These are phyloP conservation scores for Phytophthora podocarpi DNA, from an alignment of 352 stramenopile genomes.

Conservation along the genomic window DNA sequence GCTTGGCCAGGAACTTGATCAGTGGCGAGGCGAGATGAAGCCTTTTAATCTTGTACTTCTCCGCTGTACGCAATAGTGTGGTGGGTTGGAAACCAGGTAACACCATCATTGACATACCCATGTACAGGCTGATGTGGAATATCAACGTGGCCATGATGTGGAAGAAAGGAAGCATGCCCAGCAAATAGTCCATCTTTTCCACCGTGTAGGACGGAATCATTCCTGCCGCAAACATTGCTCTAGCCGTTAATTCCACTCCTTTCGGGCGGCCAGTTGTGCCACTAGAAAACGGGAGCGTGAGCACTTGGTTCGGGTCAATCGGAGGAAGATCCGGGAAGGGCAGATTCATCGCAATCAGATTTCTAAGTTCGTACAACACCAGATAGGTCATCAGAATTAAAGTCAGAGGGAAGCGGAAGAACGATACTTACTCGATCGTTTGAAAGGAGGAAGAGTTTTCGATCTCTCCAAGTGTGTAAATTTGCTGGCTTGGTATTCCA, in stretches of 20 bases:
- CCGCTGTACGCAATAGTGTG: slow-evolving; percentile 80
- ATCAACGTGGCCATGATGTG: slow-evolving; percentile 93
- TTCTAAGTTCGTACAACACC: background rate
- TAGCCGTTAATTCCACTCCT: slow-evolving; percentile 90
- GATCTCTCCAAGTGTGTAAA: slow-evolving; percentile 26
- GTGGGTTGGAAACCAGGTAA: slow-evolving; percentile 90
- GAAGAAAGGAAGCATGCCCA: slow-evolving; percentile 92
- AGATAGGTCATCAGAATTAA: background rate
- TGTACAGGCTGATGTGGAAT: slow-evolving; percentile 80
- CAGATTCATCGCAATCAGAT: slow-evolving; percentile 23
- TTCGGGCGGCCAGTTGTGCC: slow-evolving; percentile 89
- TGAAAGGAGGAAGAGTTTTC: background rate
- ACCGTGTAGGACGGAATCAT: slow-evolving; percentile 59
- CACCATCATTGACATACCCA: slow-evolving; percentile 82
- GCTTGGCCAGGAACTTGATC: slow-evolving; percentile 73
- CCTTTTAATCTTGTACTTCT: slow-evolving; percentile 48
- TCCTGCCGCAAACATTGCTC: slow-evolving; percentile 79
- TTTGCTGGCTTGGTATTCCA: slow-evolving; percentile 5
- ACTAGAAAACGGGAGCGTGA: slow-evolving; percentile 89
- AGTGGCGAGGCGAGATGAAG: slow-evolving; percentile 81
- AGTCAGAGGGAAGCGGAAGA: background rate
- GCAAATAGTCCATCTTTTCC: slow-evolving; percentile 34
- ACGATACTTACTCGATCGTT: slow-evolving; percentile 33
- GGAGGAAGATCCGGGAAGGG: slow-evolving; percentile 18
- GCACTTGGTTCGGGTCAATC: slow-evolving; percentile 21